Evolutionary conservation across 2,329 filamentous ascomycete genomes (phyloP).

Genomic region (Talaromyces rugulosus): DNA sequence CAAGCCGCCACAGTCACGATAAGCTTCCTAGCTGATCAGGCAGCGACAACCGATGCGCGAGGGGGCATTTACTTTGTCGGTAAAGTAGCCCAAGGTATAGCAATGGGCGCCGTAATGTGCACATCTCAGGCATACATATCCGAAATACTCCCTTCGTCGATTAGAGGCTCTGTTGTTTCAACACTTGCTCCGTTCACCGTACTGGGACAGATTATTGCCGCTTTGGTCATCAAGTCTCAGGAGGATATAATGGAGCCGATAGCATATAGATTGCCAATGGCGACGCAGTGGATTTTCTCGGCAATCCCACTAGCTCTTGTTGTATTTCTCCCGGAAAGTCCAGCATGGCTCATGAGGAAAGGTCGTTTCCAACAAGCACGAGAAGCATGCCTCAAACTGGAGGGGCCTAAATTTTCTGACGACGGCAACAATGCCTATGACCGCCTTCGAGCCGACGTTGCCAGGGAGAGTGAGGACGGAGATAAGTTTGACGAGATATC

Average conservation of each 20-base stretch:
- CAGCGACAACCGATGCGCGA: slow-evolving; percentile 27
- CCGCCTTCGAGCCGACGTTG: background rate
- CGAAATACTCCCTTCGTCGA: slow-evolving; percentile 43
- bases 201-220: slow-evolving; percentile 41
- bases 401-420: background rate
- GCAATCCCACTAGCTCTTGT: slow-evolving; percentile 45
- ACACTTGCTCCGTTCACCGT: slow-evolving; percentile 47
- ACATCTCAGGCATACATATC: slow-evolving; percentile 46
- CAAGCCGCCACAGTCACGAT: slow-evolving; percentile 19
- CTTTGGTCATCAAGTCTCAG: slow-evolving; percentile 20
- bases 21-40: slow-evolving; percentile 5
- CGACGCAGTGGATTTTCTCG: slow-evolving; percentile 52
- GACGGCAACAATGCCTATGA: background rate
- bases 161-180: slow-evolving; percentile 45
- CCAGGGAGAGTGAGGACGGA: background rate
- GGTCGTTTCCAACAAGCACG: slow-evolving; percentile 7
- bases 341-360: slow-evolving; percentile 14
- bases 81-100: slow-evolving; percentile 42
- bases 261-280: slow-evolving; percentile 46
- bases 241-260: background rate
- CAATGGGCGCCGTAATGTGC: slow-evolving; percentile 43
- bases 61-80: slow-evolving; percentile 40
- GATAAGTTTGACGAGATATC: background rate
- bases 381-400: slow-evolving; percentile 10
- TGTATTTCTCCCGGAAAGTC: slow-evolving; percentile 16